Conservation (phyloP, 805 yeast species). For the Saccharomycopsis sp. region DNA sequence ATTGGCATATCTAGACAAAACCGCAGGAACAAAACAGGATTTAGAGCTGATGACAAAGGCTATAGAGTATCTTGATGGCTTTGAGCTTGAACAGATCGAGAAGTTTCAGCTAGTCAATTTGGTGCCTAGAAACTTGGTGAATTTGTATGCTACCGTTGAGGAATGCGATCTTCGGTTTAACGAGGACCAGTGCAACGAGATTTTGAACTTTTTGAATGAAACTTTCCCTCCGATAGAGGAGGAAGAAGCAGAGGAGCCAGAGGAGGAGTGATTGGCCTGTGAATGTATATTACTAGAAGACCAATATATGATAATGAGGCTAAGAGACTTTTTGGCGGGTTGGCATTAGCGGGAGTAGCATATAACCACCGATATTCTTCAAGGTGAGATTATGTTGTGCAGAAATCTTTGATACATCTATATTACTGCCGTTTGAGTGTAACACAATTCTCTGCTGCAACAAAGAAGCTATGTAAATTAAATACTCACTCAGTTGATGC, state of each 20-base stretch:
- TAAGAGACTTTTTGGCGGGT: too few relatives aligned
- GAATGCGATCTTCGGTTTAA: conserved; percentile 84
- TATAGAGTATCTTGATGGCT: conserved; percentile 29
- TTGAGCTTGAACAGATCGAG: conserved; percentile 71
- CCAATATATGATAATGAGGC: not conserved
- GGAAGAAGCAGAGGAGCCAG: conserved; percentile 15
- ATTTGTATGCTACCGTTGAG: conserved; percentile 72
- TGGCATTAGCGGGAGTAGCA: too few relatives aligned
- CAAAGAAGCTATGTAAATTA: too few relatives aligned
- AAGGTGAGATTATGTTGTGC: too few relatives aligned
- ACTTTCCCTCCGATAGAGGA: conserved; percentile 37
- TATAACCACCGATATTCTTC: too few relatives aligned
- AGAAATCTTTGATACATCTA: too few relatives aligned
- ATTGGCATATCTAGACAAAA: not conserved
- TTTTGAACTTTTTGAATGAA: conserved; percentile 49
- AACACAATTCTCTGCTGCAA: too few relatives aligned
- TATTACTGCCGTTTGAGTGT: too few relatives aligned
- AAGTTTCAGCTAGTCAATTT: conserved; percentile 75
- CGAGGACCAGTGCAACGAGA: conserved; percentile 55
- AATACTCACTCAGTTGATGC: too few relatives aligned
- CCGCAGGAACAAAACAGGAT: not conserved
- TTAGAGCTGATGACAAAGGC: not conserved
- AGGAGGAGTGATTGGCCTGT: conserved; percentile 4
- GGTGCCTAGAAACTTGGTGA: conserved; percentile 75
- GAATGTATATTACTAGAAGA: not conserved